phyloP scores from a whole-genome alignment of 345 rosid species.

The Acer yangbiense region DNA sequence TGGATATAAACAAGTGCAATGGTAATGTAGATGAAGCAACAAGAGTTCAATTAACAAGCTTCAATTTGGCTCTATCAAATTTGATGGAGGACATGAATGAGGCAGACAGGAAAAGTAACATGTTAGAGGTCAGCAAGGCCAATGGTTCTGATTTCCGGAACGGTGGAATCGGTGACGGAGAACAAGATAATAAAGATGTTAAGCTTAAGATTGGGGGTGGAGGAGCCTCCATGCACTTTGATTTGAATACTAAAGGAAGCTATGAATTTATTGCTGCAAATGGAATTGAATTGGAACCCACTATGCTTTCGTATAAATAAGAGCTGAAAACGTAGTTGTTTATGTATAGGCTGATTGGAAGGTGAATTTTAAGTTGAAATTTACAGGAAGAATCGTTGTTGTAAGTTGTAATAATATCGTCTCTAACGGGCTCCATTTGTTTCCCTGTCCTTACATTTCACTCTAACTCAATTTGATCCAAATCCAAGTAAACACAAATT shows the following conservation, averaged over 20 bases:
- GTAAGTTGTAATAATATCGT: neutral
- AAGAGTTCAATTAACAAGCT: constrained; percentile 41
- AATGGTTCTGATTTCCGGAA: neutral
- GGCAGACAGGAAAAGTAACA: constrained; percentile 28
- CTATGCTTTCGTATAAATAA: constrained; percentile 32
- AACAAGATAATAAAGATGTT: constrained; percentile 26
- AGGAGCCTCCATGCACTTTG: constrained; percentile 41
- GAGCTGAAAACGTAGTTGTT: neutral
- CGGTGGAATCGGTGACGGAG: constrained; percentile 19
- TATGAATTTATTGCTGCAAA: constrained; percentile 43
- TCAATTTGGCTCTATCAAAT: constrained; percentile 49
- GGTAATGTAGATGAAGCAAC: constrained; percentile 28
- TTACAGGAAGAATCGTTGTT: neutral
- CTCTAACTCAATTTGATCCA: too few species aligned
- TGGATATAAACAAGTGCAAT: constrained; percentile 20
- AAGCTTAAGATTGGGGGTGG: constrained; percentile 38
- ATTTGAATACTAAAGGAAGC: constrained; percentile 55
- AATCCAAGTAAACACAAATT: too few species aligned
- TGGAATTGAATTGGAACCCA: constrained; percentile 46
- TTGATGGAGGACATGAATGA: constrained; percentile 36
- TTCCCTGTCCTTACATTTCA: too few species aligned
- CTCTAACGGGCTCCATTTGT: neutral
- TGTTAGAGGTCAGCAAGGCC: constrained; percentile 17
- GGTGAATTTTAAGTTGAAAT: neutral
- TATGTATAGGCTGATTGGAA: neutral